These are phyloP conservation scores for Hypoxylon sp. DNA, from an alignment of 2,329 filamentous ascomycete genomes.

Conservation along the genomic window DNA sequence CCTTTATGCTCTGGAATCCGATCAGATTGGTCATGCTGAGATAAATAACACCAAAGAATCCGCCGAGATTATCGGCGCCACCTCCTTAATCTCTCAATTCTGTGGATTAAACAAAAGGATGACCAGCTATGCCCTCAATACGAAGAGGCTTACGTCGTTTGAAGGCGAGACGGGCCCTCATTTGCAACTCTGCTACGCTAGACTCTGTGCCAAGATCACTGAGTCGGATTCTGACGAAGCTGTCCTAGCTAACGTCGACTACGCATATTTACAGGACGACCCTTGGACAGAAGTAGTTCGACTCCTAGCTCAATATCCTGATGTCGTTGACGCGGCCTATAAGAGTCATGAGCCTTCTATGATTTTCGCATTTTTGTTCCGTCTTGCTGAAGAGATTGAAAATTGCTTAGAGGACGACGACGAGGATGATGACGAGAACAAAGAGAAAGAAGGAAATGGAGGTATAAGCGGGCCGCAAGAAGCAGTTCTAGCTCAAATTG, in stretches of 20 bases:
- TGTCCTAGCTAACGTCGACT: constrained; percentile 71
- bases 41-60: constrained; percentile 19
- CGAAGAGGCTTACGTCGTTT: constrained; percentile 86
- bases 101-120: constrained; percentile 66
- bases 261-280: constrained; percentile 35
- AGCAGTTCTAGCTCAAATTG: constrained; percentile 38
- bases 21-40: not conserved
- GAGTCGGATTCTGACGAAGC: constrained; percentile 68
- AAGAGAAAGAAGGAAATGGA: constrained; percentile 23
- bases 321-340: constrained; percentile 73
- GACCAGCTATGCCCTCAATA: constrained; percentile 75
- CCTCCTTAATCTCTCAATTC: constrained; percentile 39
- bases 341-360: constrained; percentile 76
- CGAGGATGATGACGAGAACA: constrained; percentile 25
- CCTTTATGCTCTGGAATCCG: not conserved
- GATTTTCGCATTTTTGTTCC: constrained; percentile 70
- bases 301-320: constrained; percentile 73
- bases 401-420: constrained; percentile 40
- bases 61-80: constrained; percentile 30
- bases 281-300: constrained; percentile 67
- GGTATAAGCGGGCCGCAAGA: constrained; percentile 28
- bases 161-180: constrained; percentile 90
- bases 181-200: constrained; percentile 85
- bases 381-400: constrained; percentile 33
- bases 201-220: constrained; percentile 75